Evolutionary conservation across 1,284 basidiomycete genomes (phyloP), one percentile per base, ranked within the genome.

Genomic region (Sporisorium exsertum): DNA sequence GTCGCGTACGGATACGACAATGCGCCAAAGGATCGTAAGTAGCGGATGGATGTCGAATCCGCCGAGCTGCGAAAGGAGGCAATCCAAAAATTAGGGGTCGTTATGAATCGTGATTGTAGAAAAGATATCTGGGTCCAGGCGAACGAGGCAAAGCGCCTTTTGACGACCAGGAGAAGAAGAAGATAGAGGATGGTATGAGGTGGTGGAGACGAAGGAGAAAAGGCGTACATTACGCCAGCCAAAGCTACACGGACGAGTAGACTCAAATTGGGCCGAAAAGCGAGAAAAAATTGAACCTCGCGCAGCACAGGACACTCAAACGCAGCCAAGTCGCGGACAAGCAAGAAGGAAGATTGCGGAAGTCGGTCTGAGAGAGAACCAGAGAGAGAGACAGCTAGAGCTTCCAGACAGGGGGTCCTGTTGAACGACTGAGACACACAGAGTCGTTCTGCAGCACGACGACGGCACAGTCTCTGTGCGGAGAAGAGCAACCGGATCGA

Each of bases 111-210:
- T 33, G 13, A 32, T 9, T 32, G 29, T 5, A 20, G 49, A 20
- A 12, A 18, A 18, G 20, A n/a, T 50, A 29, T 32, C 16, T 29
- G 27, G 18, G 29, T 10, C 27, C 18, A 49, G 27, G 29, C 29
- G 49, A 32, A 32, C n/a, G 20, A 33, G 49, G 49, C 27, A 8
- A 32, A 24, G n/a, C 15, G 27, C 27, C 49, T 50, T 32, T 32
- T 50, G 27, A 32, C 49, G 29, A 50, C 49, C 29, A 32, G 47
- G n/a, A 20, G 27, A 16, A 49, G 49, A 32, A 50, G 26, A 46
- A 26, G 22, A 24, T 24, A 13, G 45, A 24, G 27, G 29, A 20
- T n/a, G 27, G 18, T 18, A 29, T 8, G 49, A 20, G 46, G 15
- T 50, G 49, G 29, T 50, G 29, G 49, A 18, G 29, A 50, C 18